A percentile compares a stretch with the other conserved stretches of the same genome.
Evolutionary conservation across 1,284 basidiomycete genomes (phyloP).

Genomic region (Trametes polyzona): DNA sequence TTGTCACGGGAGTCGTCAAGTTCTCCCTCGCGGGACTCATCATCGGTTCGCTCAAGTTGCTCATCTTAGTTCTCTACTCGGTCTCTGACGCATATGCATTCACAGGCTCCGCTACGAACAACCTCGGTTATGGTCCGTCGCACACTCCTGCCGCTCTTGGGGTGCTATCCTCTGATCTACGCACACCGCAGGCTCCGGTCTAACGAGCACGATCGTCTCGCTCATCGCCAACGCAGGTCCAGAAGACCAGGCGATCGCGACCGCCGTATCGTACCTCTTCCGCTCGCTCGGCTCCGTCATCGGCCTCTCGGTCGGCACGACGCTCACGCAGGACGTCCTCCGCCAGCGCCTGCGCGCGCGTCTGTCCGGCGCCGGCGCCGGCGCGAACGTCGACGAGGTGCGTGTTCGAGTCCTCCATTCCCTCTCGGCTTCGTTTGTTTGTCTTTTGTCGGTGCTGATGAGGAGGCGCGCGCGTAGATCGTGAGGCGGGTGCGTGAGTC

Average conservation of each 20-base stretch:
- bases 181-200: conserved; percentile 48
- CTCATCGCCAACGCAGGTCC: conserved; percentile 65
- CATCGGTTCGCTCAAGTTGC: conserved; percentile 40
- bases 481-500: conserved; percentile 57
- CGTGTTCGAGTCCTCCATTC: conserved; percentile 10
- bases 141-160: background rate
- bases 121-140: conserved; percentile 49
- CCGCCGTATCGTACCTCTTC: conserved; percentile 68
- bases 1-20: conserved; percentile 44
- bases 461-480: conserved; percentile 43
- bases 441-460: background rate
- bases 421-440: background rate
- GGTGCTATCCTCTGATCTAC: no score
- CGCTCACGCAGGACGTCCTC: conserved; percentile 55
- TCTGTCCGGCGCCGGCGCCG: conserved; percentile 48
- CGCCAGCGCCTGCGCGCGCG: conserved; percentile 46
- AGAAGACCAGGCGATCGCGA: conserved; percentile 65
- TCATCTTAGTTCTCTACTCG: background rate
- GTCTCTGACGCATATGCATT: background rate
- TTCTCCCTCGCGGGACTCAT: conserved; percentile 44
- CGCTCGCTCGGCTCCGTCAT: conserved; percentile 64
- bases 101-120: conserved; percentile 46
- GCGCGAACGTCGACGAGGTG: conserved; percentile 53
- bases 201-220: conserved; percentile 61
- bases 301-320: conserved; percentile 57